Conservation (phyloP, 768 basidiomycete species). For the Pisolithus albus region DNA sequence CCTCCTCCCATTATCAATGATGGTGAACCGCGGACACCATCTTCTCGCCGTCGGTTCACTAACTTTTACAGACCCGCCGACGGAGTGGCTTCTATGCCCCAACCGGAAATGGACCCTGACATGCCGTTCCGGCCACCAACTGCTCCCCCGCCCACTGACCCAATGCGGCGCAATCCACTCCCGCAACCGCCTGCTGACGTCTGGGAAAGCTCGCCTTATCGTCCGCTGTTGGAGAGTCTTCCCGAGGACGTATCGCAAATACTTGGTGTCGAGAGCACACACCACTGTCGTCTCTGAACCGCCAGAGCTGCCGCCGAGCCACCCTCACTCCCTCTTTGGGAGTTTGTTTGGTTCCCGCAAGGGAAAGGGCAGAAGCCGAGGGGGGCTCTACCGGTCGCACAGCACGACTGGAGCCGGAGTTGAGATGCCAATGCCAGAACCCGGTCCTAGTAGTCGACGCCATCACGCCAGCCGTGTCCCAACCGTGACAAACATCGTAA, state of each 20-base stretch:
- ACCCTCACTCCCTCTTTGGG: slow-evolving; percentile 11
- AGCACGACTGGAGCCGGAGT: slow-evolving; percentile 21
- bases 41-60: slow-evolving; percentile 20
- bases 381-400: slow-evolving; percentile 43
- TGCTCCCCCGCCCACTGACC: slow-evolving; percentile 4
- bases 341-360: slow-evolving; percentile 22
- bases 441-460: slow-evolving; percentile 10
- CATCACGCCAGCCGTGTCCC: slow-evolving; percentile 12
- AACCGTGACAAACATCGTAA: slow-evolving; percentile 17
- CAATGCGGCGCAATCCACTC: slow-evolving; percentile 44
- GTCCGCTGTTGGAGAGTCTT: slow-evolving; percentile 42
- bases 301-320: slow-evolving; percentile 14
- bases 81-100: neutral
- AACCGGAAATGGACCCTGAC: neutral
- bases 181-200: slow-evolving; percentile 57
- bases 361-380: slow-evolving; percentile 27
- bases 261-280: slow-evolving; percentile 5
- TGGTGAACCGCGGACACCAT: slow-evolving; percentile 1
- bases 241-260: slow-evolving; percentile 34
- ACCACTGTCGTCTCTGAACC: slow-evolving; percentile 7
- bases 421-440: slow-evolving; percentile 10
- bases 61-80: slow-evolving; percentile 21
- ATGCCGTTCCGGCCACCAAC: slow-evolving; percentile 6
- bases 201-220: slow-evolving; percentile 53
- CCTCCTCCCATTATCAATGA: slow-evolving; percentile 16